These are phyloP conservation scores for Citrus cavaleriei DNA, from an alignment of 345 rosid species.

Conservation along the genomic window DNA sequence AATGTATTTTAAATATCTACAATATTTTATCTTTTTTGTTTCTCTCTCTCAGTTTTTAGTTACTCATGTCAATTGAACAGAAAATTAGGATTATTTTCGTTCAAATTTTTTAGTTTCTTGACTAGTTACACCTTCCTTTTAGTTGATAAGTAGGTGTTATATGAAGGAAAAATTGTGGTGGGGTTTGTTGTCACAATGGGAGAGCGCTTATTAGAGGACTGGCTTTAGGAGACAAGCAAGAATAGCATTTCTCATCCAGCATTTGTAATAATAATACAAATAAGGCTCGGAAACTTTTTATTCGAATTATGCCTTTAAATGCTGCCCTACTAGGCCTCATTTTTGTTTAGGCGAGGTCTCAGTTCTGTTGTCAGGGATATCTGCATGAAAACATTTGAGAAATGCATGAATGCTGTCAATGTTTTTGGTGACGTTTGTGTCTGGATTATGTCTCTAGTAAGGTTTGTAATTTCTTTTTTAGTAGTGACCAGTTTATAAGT, in stretches of 20 bases:
- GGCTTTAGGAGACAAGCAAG: not conserved
- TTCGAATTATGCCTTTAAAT: not conserved
- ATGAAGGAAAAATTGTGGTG: not conserved
- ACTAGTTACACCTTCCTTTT: not conserved
- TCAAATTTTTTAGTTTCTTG: not conserved
- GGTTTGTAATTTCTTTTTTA: not conserved
- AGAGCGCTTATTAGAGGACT: no score
- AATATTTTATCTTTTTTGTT: not conserved
- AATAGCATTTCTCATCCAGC: not conserved
- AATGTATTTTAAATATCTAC: not conserved
- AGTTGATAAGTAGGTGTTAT: not conserved
- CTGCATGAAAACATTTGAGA: not conserved
- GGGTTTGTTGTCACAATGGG: not conserved
- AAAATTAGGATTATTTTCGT: not conserved
- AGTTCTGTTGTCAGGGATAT: not conserved
- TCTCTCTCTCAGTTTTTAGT: not conserved
- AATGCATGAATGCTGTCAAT: not conserved
- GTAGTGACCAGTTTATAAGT: not conserved
- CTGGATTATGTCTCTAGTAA: constrained; percentile 1
- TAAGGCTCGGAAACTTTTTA: not conserved
- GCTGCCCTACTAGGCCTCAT: constrained; percentile 4
- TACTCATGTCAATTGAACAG: not conserved
- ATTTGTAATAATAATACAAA: not conserved
- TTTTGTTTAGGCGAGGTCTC: not conserved
- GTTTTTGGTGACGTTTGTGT: not conserved